Conservation (phyloP, 2,329 filamentous ascomycete genomes). For the Rhinocladiella mackenziei region DNA sequence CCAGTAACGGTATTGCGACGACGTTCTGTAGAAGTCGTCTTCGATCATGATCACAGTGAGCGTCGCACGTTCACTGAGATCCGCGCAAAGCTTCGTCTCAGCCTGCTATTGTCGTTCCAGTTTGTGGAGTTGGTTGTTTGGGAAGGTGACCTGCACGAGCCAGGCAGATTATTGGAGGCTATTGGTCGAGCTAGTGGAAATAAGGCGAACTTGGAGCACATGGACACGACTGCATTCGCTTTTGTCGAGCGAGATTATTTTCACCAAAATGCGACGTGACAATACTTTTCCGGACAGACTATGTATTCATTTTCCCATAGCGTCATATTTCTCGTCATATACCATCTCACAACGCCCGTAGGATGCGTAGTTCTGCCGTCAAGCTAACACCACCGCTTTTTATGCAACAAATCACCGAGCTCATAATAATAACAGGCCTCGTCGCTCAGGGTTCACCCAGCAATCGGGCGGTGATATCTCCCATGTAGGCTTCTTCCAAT, state of each 20-base stretch:
- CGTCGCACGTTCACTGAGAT: not conserved
- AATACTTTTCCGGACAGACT: too few relatives aligned
- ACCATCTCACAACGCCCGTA: constrained; percentile 12
- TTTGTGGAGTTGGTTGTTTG: too few relatives aligned
- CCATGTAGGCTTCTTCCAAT: constrained; percentile 85
- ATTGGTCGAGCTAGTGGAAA: too few relatives aligned
- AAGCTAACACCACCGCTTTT: constrained; percentile 22
- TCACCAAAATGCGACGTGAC: too few relatives aligned
- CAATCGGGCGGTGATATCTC: constrained; percentile 79
- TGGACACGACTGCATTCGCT: too few relatives aligned
- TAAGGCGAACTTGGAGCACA: too few relatives aligned
- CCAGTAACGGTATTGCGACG: constrained; percentile 88
- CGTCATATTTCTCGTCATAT: constrained; percentile 18
- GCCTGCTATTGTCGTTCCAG: too few relatives aligned
- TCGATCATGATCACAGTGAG: constrained; percentile 61
- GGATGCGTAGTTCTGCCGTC: constrained; percentile 9
- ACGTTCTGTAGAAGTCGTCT: constrained; percentile 84
- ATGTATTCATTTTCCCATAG: constrained; percentile 3
- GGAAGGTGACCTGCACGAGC: too few relatives aligned
- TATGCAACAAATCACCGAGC: constrained; percentile 13
- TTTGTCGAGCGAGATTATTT: too few relatives aligned
- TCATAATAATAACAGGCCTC: not conserved
- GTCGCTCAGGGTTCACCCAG: constrained; percentile 66
- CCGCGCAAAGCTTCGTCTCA: too few relatives aligned
- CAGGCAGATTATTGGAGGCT: too few relatives aligned